Evolutionary conservation across 257 asterid genomes (phyloP).

Genomic region (Solanum ahanhuiri): DNA sequence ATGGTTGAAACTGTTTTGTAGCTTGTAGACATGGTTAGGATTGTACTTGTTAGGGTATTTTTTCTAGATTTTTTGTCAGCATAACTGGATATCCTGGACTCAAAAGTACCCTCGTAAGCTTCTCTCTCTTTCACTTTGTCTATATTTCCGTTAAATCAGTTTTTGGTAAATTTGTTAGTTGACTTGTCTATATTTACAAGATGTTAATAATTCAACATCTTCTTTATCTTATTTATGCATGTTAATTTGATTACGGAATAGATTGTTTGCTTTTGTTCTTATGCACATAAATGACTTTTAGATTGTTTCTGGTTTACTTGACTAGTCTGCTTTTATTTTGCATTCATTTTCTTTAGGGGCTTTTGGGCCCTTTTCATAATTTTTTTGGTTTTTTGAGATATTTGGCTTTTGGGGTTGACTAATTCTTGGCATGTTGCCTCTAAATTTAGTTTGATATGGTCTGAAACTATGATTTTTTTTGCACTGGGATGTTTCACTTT

Average conservation of each 20-base stretch:
- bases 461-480: not conserved
- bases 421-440: not conserved
- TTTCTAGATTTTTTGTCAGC: not conserved
- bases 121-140: not conserved
- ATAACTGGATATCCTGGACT: not conserved
- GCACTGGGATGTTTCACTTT: not conserved
- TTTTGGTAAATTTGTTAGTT: not conserved
- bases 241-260: not conserved
- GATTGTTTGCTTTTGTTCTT: not conserved
- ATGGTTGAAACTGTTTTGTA: not conserved
- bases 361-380: not conserved
- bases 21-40: not conserved
- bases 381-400: not conserved
- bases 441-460: not conserved
- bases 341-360: not conserved
- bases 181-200: not conserved
- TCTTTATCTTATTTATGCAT: not conserved
- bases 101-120: not conserved
- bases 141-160: not conserved
- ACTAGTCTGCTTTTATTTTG: not conserved
- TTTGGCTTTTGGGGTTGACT: not conserved
- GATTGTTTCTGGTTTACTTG: not conserved
- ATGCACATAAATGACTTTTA: not conserved
- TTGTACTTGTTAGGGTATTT: not conserved
- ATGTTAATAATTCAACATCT: not conserved